phyloP scores from a whole-genome alignment of 164 flowering plant species.

The Magnolia changhungtana region DNA sequence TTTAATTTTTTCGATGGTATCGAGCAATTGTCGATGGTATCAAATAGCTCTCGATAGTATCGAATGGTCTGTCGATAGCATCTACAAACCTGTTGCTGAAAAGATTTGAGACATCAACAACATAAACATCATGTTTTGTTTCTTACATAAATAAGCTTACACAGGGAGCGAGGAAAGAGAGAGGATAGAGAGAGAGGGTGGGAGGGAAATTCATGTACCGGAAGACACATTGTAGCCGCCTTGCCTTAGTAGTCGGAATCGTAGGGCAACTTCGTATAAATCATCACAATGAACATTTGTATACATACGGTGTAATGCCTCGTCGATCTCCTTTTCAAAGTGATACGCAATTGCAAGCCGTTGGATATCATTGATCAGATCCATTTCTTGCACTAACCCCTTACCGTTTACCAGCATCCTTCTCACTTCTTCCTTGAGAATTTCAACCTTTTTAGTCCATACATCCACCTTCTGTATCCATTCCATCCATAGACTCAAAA shows the following conservation, averaged over 20 bases:
- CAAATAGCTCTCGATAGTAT: too few relatives aligned
- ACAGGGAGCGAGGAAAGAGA: too few relatives aligned
- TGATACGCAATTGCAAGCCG: conserved; percentile 12
- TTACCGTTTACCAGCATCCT: neutral
- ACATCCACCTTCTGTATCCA: conserved; percentile 5
- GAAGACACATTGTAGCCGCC: conserved; percentile 8
- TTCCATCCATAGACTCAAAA: too few relatives aligned
- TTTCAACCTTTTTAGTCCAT: neutral
- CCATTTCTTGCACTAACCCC: neutral
- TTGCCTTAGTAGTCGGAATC: conserved; percentile 13
- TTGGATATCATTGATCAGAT: conserved; percentile 9
- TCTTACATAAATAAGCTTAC: too few relatives aligned
- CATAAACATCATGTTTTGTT: too few relatives aligned
- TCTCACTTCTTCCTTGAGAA: conserved; percentile 5
- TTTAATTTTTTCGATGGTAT: too few relatives aligned
- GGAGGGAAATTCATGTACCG: neutral
- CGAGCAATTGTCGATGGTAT: too few relatives aligned
- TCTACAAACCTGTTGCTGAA: too few relatives aligned
- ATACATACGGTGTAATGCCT: neutral
- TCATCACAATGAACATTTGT: neutral
- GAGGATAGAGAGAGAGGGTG: too few relatives aligned
- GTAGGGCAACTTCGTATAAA: conserved; percentile 7
- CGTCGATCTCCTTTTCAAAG: conserved; percentile 11
- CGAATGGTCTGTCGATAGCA: too few relatives aligned
- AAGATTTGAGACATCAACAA: too few relatives aligned